Percentiles rank a stretch among this genome's conserved stretches.
Conservation (phyloP, 441 rosid species). For the Corymbia calophylla region DNA sequence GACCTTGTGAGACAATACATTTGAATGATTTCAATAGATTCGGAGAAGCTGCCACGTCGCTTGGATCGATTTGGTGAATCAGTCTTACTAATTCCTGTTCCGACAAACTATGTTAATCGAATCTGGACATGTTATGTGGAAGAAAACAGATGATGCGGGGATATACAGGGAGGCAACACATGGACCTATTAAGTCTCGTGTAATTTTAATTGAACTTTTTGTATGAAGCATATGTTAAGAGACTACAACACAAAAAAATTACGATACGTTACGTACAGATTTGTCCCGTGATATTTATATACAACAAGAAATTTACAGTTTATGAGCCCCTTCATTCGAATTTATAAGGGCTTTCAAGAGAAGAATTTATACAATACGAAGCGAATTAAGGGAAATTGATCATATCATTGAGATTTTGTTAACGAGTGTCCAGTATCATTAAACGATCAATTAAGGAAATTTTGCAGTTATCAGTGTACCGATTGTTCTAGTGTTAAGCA, state of each 20-base stretch:
- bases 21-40: background rate
- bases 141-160: background rate
- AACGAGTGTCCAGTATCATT: no score
- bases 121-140: background rate
- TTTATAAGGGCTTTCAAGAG: background rate
- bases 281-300: background rate
- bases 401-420: accelerated
- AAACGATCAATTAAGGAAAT: background rate
- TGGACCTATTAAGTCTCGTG: background rate
- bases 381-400: background rate
- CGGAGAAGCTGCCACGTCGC: background rate
- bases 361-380: background rate
- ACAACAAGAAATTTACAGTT: background rate
- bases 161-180: background rate
- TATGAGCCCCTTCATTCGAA: background rate
- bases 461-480: accelerated
- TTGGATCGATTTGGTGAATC: background rate
- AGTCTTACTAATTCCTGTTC: background rate
- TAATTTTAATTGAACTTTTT: background rate
- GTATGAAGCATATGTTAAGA: background rate
- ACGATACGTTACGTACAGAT: background rate
- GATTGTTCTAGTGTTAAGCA: background rate
- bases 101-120: background rate
- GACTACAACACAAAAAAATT: background rate
- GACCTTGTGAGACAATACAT: background rate